Percentiles rank a stretch among this genome's conserved stretches.
Evolutionary conservation across 2,329 filamentous ascomycete species (phyloP).

Genomic region (Fusarium tupiense): DNA sequence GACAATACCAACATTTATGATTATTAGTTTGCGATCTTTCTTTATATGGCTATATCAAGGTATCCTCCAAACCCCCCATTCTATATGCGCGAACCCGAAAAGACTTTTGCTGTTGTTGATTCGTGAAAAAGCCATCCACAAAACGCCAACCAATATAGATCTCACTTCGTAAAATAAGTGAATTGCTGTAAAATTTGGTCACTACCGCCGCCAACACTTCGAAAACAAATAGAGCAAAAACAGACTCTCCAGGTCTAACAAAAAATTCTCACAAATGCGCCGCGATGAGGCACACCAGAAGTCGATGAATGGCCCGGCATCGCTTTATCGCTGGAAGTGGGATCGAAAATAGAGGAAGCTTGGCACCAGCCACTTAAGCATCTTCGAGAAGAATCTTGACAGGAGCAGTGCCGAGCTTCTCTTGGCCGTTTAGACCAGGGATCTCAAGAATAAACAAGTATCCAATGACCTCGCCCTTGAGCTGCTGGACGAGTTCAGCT

Average conservation of each 20-base stretch:
- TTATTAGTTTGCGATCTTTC: constrained; percentile 40
- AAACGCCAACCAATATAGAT: constrained; percentile 43
- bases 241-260: constrained; percentile 28
- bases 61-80: constrained; percentile 36
- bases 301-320: constrained; percentile 24
- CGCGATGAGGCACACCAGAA: constrained; percentile 15
- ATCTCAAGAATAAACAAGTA: constrained; percentile 97
- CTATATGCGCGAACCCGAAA: constrained; percentile 41
- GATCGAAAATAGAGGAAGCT: constrained; percentile 25
- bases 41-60: constrained; percentile 41
- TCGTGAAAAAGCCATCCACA: constrained; percentile 36
- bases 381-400: constrained; percentile 82
- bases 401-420: constrained; percentile 82
- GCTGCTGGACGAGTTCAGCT: constrained; percentile 83
- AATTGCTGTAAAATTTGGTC: constrained; percentile 23
- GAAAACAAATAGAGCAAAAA: constrained; percentile 26
- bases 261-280: constrained; percentile 23
- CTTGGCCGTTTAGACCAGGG: constrained; percentile 88
- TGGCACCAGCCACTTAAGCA: constrained; percentile 26
- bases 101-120: constrained; percentile 42
- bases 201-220: constrained; percentile 25
- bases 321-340: constrained; percentile 23
- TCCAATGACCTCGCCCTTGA: constrained; percentile 86
- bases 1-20: constrained; percentile 10
- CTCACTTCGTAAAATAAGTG: constrained; percentile 32